Conservation (phyloP, 768 basidiomycete species). For the Lactarius vividus region DNA sequence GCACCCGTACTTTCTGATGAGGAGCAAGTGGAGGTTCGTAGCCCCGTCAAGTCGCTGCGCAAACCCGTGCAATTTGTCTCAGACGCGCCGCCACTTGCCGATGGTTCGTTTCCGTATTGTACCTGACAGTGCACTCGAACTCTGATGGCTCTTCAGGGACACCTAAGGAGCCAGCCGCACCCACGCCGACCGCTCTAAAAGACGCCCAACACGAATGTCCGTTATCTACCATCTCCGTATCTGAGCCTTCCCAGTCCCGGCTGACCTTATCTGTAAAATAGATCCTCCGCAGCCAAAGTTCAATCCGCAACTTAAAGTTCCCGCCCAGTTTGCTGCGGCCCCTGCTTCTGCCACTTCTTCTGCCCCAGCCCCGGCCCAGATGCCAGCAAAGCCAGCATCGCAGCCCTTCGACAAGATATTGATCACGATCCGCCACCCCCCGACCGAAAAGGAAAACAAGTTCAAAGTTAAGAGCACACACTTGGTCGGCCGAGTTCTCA, state of each 20-base stretch:
- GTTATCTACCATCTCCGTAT: neutral
- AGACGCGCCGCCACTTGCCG: neutral
- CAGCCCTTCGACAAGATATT: constrained; percentile 16
- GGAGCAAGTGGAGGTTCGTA: constrained; percentile 1
- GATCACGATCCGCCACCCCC: constrained; percentile 22
- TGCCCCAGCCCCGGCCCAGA: neutral
- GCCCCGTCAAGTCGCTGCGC: neutral
- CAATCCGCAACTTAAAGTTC: constrained; percentile 8
- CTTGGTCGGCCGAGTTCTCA: constrained; percentile 21
- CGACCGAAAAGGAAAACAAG: constrained; percentile 22
- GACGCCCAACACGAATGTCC: constrained; percentile 3
- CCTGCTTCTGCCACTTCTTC: neutral
- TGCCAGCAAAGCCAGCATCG: neutral
- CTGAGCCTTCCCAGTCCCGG: neutral
- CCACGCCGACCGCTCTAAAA: neutral
- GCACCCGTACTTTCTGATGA: constrained; percentile 1
- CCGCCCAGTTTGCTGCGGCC: neutral
- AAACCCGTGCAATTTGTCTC: neutral
- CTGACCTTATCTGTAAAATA: neutral
- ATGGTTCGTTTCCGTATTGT: neutral
- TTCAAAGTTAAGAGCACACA: constrained; percentile 23
- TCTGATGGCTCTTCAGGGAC: neutral
- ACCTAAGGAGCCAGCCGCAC: neutral
- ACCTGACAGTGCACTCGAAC: neutral
- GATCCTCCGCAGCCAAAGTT: neutral